These are phyloP conservation scores for Brassica incana DNA, from an alignment of 345 rosid genomes.

Conservation along the genomic window DNA sequence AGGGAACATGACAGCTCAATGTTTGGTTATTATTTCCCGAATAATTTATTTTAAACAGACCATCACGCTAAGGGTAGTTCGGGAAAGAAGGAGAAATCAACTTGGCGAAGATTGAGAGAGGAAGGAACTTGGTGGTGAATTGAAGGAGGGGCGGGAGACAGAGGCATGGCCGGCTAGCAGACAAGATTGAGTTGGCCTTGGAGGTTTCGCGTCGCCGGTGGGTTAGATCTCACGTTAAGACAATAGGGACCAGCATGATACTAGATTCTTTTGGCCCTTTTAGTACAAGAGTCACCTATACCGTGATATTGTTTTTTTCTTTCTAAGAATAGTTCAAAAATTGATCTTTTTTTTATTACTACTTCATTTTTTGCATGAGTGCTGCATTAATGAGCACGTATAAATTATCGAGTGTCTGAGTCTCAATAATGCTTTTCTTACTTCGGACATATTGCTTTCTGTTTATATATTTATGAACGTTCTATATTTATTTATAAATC, in stretches of 20 bases:
- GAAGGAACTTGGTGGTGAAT: conserved; percentile 26
- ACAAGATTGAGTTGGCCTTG: conserved; percentile 36
- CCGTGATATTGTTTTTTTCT: not conserved
- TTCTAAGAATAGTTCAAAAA: not conserved
- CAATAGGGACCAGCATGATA: conserved; percentile 1
- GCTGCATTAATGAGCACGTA: conserved; percentile 19
- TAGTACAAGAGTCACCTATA: conserved; percentile 35
- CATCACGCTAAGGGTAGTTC: not conserved
- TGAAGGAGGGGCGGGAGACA: conserved; percentile 23
- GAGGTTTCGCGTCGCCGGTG: conserved; percentile 32
- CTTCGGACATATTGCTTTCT: not conserved
- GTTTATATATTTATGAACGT: not conserved
- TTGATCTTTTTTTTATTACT: not conserved
- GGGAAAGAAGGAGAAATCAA: conserved; percentile 11
- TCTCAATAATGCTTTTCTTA: too few species aligned
- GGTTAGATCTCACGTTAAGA: conserved; percentile 29
- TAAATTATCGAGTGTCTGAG: not conserved
- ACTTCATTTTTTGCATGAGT: conserved; percentile 33
- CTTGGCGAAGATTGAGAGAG: conserved; percentile 36
- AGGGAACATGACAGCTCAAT: conserved; percentile 34
- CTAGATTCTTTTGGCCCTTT: conserved; percentile 32
- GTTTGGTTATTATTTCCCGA: not conserved
- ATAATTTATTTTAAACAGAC: not conserved
- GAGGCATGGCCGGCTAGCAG: conserved; percentile 24
- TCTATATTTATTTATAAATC: not conserved